Conservation (phyloP, 2,329 filamentous ascomycete species). For the Aureobasidium sp. region DNA sequence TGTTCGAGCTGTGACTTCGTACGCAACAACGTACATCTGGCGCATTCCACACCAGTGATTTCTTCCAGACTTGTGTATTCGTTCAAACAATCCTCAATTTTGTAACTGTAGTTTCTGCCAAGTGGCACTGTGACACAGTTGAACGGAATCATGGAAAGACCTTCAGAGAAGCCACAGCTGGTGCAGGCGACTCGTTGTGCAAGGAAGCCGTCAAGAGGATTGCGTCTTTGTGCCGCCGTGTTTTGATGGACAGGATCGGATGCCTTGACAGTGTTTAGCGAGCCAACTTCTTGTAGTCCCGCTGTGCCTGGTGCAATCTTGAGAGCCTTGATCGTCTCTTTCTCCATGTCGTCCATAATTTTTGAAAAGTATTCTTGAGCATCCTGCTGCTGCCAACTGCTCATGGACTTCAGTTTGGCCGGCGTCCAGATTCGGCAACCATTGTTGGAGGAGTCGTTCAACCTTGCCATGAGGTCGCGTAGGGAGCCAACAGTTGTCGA, state of each 20-base stretch:
- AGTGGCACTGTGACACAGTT: conserved; percentile 86
- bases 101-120: conserved; percentile 55
- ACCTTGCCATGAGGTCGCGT: conserved; percentile 55
- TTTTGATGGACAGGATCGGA: background rate
- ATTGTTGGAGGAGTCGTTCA: conserved; percentile 62
- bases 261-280: background rate
- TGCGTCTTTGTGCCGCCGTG: conserved; percentile 27
- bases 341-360: conserved; percentile 50
- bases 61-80: conserved; percentile 76
- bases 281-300: conserved; percentile 19
- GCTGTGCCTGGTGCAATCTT: conserved; percentile 14
- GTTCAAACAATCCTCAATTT: conserved; percentile 70
- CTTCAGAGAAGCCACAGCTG: conserved; percentile 76
- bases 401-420: conserved; percentile 76
- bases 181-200: conserved; percentile 86
- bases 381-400: conserved; percentile 92
- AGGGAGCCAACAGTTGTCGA: conserved; percentile 44
- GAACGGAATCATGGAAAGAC: conserved; percentile 83
- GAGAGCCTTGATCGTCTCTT: conserved; percentile 32
- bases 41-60: conserved; percentile 84
- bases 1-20: conserved; percentile 45
- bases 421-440: conserved; percentile 77
- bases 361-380: conserved; percentile 96
- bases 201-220: conserved; percentile 78
- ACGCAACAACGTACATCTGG: conserved; percentile 72